Evolutionary conservation across 208 protist species (phyloP).

Genomic region (Acanthamoeba sp.): DNA sequence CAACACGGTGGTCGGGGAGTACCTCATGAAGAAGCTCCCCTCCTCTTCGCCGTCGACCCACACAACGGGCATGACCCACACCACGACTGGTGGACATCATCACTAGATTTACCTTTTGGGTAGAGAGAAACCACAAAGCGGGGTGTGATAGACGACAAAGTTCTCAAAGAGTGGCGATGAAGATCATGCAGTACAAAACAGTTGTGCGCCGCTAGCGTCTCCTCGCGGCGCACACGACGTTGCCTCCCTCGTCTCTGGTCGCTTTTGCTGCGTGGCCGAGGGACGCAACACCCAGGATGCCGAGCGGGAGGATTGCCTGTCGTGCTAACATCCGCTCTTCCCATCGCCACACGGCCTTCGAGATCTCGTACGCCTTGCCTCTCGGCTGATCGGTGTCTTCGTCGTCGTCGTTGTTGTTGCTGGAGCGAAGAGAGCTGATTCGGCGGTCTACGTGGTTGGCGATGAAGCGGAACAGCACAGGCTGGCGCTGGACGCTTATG

Average conservation of each 20-base stretch:
- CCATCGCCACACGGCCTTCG: neutral
- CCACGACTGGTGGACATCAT: neutral
- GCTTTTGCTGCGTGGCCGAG: neutral
- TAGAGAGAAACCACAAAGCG: no score
- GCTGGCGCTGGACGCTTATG: neutral
- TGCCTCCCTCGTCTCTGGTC: no score
- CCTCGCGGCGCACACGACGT: no score
- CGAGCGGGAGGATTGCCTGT: neutral
- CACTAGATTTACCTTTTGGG: no score
- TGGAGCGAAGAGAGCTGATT: neutral
- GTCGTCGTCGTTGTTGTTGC: neutral
- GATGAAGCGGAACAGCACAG: conserved; percentile 46
- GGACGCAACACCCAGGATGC: conserved; percentile 4
- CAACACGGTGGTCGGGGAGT: conserved; percentile 35
- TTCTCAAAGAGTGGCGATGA: no score
- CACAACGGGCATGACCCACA: neutral
- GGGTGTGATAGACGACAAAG: no score
- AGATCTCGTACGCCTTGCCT: conserved; percentile 2
- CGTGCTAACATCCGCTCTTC: neutral
- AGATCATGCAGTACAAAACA: no score
- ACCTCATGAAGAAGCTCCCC: conserved; percentile 52
- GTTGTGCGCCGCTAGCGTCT: no score
- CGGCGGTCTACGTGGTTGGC: conserved; percentile 50
- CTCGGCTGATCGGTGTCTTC: neutral
- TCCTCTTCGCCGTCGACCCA: neutral